Conservation (phyloP, 116 monocot genomes). For the Zostera marina region DNA sequence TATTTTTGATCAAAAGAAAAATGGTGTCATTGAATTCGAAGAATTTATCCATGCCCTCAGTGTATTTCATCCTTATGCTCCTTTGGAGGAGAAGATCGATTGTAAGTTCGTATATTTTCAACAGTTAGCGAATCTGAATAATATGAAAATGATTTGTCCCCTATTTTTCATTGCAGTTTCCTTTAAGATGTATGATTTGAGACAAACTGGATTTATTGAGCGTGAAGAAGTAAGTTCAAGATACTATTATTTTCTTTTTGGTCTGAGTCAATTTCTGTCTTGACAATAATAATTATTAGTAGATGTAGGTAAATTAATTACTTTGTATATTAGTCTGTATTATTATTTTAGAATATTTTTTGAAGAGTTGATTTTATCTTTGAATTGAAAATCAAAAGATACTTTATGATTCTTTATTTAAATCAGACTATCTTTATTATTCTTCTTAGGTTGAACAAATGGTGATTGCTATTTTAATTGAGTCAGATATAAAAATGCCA, state of each 20-base stretch:
- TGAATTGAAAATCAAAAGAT: too few relatives aligned
- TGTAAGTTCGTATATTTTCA: constrained; percentile 17
- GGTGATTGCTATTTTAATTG: constrained; percentile 59
- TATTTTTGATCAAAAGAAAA: constrained; percentile 76
- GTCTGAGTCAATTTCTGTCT: too few relatives aligned
- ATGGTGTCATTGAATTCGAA: constrained; percentile 80
- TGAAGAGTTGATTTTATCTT: too few relatives aligned
- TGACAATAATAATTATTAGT: too few relatives aligned
- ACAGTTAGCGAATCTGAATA: not conserved
- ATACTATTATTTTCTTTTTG: too few relatives aligned
- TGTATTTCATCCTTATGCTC: constrained; percentile 74
- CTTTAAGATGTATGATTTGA: constrained; percentile 52
- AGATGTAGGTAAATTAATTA: too few relatives aligned
- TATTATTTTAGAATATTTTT: too few relatives aligned
- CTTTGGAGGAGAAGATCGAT: constrained; percentile 67
- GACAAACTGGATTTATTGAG: constrained; percentile 66
- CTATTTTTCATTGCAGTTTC: constrained; percentile 8
- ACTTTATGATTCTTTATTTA: too few relatives aligned
- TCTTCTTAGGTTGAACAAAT: constrained; percentile 50
- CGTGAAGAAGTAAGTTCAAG: constrained; percentile 43
- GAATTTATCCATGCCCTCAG: constrained; percentile 67
- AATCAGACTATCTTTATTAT: not conserved
- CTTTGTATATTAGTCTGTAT: too few relatives aligned
- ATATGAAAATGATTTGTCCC: not conserved
- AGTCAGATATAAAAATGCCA: constrained; percentile 40